Conservation (phyloP, 202 grass and related monocot species). For the Schoenoplectus triqueter region DNA sequence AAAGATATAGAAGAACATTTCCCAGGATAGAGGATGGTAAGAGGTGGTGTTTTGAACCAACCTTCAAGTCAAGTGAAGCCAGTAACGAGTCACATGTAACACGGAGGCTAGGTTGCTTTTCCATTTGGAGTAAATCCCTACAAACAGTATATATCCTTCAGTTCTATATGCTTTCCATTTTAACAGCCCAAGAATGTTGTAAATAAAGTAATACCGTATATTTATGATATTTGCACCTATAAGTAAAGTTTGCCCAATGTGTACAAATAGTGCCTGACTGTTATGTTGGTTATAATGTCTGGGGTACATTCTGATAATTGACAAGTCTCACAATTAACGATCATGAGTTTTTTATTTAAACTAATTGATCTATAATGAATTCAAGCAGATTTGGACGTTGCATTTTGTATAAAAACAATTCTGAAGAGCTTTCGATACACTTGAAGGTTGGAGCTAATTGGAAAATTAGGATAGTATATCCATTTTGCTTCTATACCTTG, state of each 20-base stretch:
- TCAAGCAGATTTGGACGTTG: neutral
- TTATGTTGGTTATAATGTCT: neutral
- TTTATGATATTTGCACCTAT: neutral
- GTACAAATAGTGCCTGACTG: neutral
- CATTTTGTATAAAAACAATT: neutral
- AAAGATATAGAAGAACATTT: constrained; percentile 37
- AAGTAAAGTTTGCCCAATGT: neutral
- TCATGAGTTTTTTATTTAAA: constrained; percentile 17
- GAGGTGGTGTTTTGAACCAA: constrained; percentile 33
- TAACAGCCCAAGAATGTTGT: neutral
- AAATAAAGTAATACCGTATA: constrained; percentile 11
- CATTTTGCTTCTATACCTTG: constrained; percentile 28
- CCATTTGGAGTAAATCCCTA: constrained; percentile 63
- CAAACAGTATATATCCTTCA: constrained; percentile 40
- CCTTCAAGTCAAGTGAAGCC: constrained; percentile 66
- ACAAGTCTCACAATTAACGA: constrained; percentile 9
- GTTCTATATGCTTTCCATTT: constrained; percentile 24
- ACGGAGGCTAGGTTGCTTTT: constrained; percentile 53
- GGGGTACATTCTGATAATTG: constrained; percentile 4
- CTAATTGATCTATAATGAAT: neutral
- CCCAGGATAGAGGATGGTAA: constrained; percentile 35
- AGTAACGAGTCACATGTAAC: constrained; percentile 56
- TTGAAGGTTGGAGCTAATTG: neutral
- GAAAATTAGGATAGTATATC: neutral
- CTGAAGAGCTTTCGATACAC: neutral